A percentile compares a stretch with the other conserved stretches of the same genome.
Evolutionary conservation across 2,329 filamentous ascomycete species (phyloP).

Genomic region (Aschersonia sp.): DNA sequence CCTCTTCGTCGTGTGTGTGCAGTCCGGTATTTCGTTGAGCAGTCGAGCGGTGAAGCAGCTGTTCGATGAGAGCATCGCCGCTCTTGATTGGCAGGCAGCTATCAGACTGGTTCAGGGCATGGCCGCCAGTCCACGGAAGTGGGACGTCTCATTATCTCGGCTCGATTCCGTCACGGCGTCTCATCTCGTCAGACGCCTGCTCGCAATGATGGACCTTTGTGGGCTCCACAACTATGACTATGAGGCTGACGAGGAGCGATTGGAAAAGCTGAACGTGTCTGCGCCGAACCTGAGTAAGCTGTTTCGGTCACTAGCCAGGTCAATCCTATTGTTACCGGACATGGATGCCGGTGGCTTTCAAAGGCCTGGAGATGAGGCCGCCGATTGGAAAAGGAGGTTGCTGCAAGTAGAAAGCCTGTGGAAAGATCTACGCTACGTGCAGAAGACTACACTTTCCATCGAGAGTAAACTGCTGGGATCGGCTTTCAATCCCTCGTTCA

Average conservation of each 20-base stretch:
- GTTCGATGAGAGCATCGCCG: slow-evolving; percentile 25
- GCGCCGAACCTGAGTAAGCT: slow-evolving; percentile 8
- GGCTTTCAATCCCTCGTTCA: slow-evolving; percentile 13
- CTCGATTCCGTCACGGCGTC: slow-evolving; percentile 7
- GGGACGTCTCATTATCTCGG: slow-evolving; percentile 11
- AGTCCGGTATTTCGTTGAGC: slow-evolving; percentile 17
- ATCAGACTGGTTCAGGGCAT: slow-evolving; percentile 16
- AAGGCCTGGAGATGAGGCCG: background rate
- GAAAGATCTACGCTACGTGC: slow-evolving; percentile 16
- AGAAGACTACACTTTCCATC: slow-evolving; percentile 15
- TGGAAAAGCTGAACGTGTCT: slow-evolving; percentile 14
- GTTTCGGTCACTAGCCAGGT: slow-evolving; percentile 9
- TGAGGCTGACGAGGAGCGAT: slow-evolving; percentile 3
- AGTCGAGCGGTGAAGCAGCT: slow-evolving; percentile 19
- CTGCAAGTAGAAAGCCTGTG: slow-evolving; percentile 19
- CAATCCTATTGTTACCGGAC: slow-evolving; percentile 4
- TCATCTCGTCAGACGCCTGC: slow-evolving; percentile 16
- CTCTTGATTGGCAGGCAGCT: slow-evolving; percentile 24
- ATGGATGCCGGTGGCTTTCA: background rate
- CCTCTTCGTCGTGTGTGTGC: slow-evolving; percentile 25
- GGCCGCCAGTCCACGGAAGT: slow-evolving; percentile 10
- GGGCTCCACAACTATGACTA: slow-evolving; percentile 10
- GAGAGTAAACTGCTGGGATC: slow-evolving; percentile 20
- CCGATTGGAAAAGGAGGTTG: slow-evolving; percentile 10
- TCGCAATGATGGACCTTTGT: slow-evolving; percentile 21